These are phyloP conservation scores for Fusarium sp. DNA, from an alignment of 2,329 filamentous ascomycete genomes.

Conservation along the genomic window DNA sequence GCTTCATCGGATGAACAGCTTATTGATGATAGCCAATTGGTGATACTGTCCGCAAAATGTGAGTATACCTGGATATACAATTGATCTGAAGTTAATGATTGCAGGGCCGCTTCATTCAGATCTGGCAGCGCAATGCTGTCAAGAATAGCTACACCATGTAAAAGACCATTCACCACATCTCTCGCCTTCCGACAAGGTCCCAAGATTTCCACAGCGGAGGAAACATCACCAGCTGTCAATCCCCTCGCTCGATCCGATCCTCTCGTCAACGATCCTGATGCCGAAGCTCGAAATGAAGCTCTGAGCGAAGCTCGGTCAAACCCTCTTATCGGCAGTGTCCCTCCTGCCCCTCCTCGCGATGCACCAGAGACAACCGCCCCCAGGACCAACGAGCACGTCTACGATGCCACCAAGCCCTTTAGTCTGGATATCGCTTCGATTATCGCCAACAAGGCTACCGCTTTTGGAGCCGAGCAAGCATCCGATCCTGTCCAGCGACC, in stretches of 20 bases:
- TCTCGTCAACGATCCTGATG: background rate
- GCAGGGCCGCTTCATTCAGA: conserved; percentile 46
- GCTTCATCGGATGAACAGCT: conserved; percentile 26
- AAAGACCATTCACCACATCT: conserved; percentile 50
- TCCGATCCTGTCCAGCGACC: conserved; percentile 46
- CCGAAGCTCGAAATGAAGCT: background rate
- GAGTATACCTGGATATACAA: background rate
- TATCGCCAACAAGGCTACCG: conserved; percentile 48
- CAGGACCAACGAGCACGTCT: conserved; percentile 33
- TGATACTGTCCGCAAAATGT: conserved; percentile 39
- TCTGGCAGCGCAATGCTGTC: conserved; percentile 49
- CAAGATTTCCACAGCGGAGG: conserved; percentile 14
- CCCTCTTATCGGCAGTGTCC: conserved; percentile 4
- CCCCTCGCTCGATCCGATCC: conserved; percentile 21
- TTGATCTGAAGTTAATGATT: conserved; percentile 3
- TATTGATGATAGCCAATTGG: conserved; percentile 40
- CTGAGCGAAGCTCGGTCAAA: conserved; percentile 12
- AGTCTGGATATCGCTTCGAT: conserved; percentile 52
- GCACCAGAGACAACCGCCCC: conserved; percentile 2
- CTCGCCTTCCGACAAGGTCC: conserved; percentile 44
- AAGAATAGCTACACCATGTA: conserved; percentile 42
- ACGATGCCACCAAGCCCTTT: conserved; percentile 43
- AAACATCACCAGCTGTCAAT: conserved; percentile 3
- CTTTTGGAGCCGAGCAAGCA: conserved; percentile 27
- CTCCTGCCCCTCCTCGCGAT: conserved; percentile 25